Conservation (phyloP, 2,329 filamentous ascomycete species). For the Microsporum canis region DNA sequence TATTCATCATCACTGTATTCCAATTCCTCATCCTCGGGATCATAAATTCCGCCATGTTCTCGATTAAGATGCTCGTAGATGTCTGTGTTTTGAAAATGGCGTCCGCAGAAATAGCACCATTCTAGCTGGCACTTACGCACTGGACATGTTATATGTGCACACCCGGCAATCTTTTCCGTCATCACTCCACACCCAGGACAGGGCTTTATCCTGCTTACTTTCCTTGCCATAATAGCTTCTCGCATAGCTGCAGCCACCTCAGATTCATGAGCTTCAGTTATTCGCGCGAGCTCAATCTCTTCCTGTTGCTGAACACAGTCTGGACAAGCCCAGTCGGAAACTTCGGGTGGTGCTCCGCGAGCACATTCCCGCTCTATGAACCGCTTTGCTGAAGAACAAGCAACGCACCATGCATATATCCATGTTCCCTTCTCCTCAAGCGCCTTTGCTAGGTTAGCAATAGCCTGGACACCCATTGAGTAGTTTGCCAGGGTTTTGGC, state of each 20-base stretch:
- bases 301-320: slow-evolving; percentile 22
- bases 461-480: slow-evolving; percentile 24
- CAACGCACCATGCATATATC: slow-evolving; percentile 41
- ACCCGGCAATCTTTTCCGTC: slow-evolving; percentile 31
- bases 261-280: background rate
- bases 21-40: background rate
- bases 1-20: background rate
- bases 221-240: background rate
- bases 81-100: background rate
- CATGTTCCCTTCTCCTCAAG: slow-evolving; percentile 33
- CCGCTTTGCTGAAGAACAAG: slow-evolving; percentile 34
- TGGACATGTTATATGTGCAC: slow-evolving; percentile 28
- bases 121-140: background rate
- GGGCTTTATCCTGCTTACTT: slow-evolving; percentile 15
- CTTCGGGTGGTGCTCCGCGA: slow-evolving; percentile 28
- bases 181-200: slow-evolving; percentile 31
- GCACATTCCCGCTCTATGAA: slow-evolving; percentile 38
- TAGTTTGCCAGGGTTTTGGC: slow-evolving; percentile 27
- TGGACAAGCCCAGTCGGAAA: slow-evolving; percentile 35
- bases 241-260: background rate
- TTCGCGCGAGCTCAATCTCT: slow-evolving; percentile 7
- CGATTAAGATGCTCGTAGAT: slow-evolving; percentile 3
- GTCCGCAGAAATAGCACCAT: slow-evolving; percentile 5
- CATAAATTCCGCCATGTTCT: slow-evolving; percentile 2
- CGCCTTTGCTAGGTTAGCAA: slow-evolving; percentile 32